Percentiles rank a stretch among this genome's conserved stretches.
Conservation (phyloP, 2,329 filamentous ascomycete genomes). For the Colletotrichum sp. region DNA sequence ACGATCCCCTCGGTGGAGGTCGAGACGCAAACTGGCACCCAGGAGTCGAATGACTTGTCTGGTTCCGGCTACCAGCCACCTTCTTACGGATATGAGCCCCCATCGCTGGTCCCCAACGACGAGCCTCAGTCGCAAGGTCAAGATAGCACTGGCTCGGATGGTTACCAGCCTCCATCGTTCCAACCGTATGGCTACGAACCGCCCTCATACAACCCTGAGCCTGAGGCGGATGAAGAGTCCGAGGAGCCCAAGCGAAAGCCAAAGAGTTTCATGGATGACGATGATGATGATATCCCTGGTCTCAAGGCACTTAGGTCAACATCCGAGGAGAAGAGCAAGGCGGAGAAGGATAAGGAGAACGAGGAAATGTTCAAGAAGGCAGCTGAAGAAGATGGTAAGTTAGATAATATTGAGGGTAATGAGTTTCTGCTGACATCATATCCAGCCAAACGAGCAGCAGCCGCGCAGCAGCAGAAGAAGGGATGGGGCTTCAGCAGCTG, state of each 20-base stretch:
- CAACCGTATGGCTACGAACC: slow-evolving; percentile 65
- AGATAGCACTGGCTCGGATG: slow-evolving; percentile 38
- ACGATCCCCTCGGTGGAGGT: not conserved
- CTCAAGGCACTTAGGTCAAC: slow-evolving; percentile 38
- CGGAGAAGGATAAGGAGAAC: slow-evolving; percentile 77
- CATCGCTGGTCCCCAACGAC: slow-evolving; percentile 38
- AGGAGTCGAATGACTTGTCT: slow-evolving; percentile 17
- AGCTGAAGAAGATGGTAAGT: slow-evolving; percentile 75
- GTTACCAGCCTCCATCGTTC: slow-evolving; percentile 68
- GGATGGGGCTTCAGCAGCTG: slow-evolving; percentile 86
- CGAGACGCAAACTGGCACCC: not conserved
- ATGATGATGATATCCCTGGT: slow-evolving; percentile 71
- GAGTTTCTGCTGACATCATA: slow-evolving; percentile 17
- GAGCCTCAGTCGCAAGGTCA: slow-evolving; percentile 27
- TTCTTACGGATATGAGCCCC: slow-evolving; percentile 58
- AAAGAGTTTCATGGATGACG: slow-evolving; percentile 82
- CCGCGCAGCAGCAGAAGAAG: slow-evolving; percentile 57
- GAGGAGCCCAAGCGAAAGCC: slow-evolving; percentile 68
- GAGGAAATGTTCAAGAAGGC: slow-evolving; percentile 86
- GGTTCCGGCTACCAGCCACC: slow-evolving; percentile 48
- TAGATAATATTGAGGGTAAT: not conserved
- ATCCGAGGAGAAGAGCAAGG: slow-evolving; percentile 63
- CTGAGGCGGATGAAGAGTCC: slow-evolving; percentile 52
- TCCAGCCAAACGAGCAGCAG: slow-evolving; percentile 65
- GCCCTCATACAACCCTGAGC: slow-evolving; percentile 60